Conservation (phyloP, 2,329 filamentous ascomycete species). For the Neofusicoccum laricinum region DNA sequence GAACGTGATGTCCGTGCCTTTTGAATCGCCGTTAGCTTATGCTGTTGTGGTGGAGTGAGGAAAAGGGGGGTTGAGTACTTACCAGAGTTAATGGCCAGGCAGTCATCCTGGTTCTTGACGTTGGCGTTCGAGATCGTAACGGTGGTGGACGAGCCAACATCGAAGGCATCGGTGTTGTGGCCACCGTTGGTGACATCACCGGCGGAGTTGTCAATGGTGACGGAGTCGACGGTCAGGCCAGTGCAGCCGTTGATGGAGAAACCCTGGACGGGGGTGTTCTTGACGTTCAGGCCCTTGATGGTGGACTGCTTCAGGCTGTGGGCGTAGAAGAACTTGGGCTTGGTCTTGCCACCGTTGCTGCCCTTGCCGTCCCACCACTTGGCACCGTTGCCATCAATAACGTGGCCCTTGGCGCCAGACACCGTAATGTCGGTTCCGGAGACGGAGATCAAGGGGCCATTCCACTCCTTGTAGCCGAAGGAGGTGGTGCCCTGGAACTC, state of each 20-base stretch:
- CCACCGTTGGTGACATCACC: constrained; percentile 30
- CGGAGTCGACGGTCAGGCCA: constrained; percentile 41
- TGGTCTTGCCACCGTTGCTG: constrained; percentile 42
- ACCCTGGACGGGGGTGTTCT: constrained; percentile 54
- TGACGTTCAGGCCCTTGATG: constrained; percentile 47
- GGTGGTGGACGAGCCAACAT: constrained; percentile 45
- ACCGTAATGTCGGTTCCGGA: constrained; percentile 42
- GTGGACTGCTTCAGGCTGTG: constrained; percentile 27
- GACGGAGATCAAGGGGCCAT: constrained; percentile 38
- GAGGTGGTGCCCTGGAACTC: constrained; percentile 23
- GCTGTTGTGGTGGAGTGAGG: too few relatives aligned
- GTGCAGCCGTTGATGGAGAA: constrained; percentile 41
- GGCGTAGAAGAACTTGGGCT: constrained; percentile 22
- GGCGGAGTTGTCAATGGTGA: constrained; percentile 54
- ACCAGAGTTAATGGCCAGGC: constrained; percentile 54
- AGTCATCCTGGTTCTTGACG: constrained; percentile 56
- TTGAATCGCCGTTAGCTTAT: too few relatives aligned
- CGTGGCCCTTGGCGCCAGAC: constrained; percentile 33
- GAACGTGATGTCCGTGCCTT: constrained; percentile 28
- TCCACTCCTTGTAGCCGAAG: constrained; percentile 39
- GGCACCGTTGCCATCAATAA: constrained; percentile 40
- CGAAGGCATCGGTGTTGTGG: constrained; percentile 53
- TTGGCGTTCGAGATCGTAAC: constrained; percentile 47
- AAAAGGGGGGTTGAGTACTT: too few relatives aligned
- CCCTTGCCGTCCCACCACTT: constrained; percentile 47